Conservation (phyloP, 2,329 filamentous ascomycete species). For the Aureobasidium melanogenum region DNA sequence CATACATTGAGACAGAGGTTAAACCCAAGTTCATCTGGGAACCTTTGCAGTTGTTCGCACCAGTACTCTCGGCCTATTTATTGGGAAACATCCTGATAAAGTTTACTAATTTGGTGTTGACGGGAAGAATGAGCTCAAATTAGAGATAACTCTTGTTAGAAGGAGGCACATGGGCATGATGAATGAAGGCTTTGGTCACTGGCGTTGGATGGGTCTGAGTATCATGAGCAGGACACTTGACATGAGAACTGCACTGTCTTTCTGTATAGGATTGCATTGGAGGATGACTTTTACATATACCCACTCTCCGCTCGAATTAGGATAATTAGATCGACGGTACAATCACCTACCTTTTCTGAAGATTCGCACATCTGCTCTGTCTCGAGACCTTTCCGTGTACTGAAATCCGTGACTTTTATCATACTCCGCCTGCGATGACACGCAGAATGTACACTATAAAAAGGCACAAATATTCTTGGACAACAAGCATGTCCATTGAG, state of each 20-base stretch:
- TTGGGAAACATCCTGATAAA: slow-evolving; percentile 26
- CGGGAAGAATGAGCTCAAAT: slow-evolving; percentile 1
- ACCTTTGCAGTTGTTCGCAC: slow-evolving; percentile 36
- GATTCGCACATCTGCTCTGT: too few relatives aligned
- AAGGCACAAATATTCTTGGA: too few relatives aligned
- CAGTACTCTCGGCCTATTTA: slow-evolving; percentile 27
- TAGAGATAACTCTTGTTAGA: too few relatives aligned
- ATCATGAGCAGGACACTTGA: not conserved
- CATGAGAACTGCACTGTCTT: not conserved
- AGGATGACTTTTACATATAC: not conserved
- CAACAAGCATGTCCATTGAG: too few relatives aligned
- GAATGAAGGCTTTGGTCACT: not conserved
- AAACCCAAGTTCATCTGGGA: slow-evolving; percentile 30
- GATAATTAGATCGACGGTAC: too few relatives aligned
- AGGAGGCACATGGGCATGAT: too few relatives aligned
- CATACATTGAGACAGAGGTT: slow-evolving; percentile 41
- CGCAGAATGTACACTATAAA: too few relatives aligned
- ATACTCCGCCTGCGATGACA: too few relatives aligned
- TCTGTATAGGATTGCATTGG: slow-evolving; percentile 15
- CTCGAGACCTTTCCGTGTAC: too few relatives aligned
- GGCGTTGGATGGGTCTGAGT: not conserved
- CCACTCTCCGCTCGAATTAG: not conserved
- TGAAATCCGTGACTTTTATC: too few relatives aligned
- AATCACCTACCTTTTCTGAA: too few relatives aligned
- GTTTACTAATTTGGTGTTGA: slow-evolving; percentile 21